Evolutionary conservation across 2,329 filamentous ascomycete genomes (phyloP), one percentile per base, ranked within the genome.

Genomic region (Paracorniculantispora psalliotae): DNA sequence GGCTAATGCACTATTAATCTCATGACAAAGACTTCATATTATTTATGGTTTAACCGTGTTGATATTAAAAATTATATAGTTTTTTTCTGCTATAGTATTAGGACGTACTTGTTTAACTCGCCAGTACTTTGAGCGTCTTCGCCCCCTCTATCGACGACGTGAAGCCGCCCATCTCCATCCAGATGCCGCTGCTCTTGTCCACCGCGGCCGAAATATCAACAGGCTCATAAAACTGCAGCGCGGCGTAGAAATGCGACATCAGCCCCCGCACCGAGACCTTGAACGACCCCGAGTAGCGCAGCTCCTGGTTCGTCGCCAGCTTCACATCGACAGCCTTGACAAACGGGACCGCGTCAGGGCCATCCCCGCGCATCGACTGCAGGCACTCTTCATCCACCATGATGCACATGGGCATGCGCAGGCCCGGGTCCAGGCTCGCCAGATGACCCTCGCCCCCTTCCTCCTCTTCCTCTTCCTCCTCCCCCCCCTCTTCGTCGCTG

Each of bases 381-480:
- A 54, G 26, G 44, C 51, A 54, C 37, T 54, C 51, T 19, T 54
- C 39, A 19, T 54, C 51, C 17, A 54, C 51, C 51, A 54, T 44
- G 25, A 54, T 26, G n/a, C 51, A 54, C 51, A 54, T 54, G 51
- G 51, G 51, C 51, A 44, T 54, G 25, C 51, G 37, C 26, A 54
- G 26, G 2, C 51, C 51, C 10, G 51, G 51, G n/a, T 54, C 37
- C 37, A 53, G 28, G 37, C 50, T 53, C 15, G 50, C 50, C 25
- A 53, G 21, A 30, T 43, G 50, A 4, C 3, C 48, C 6, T 51
- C 50, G 4, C 41, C 37, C 4, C 9, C 28, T 9, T 6, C n/a
- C 2, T 26, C 33, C 12, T 39, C 33, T 9, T 21, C 4, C 1
- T 7, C n/a, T 5, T 12, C 23, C 6, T 25, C 28, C 1, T 37